These are phyloP conservation scores for Fomitopsis palustris DNA, from an alignment of 1,284 basidiomycete genomes.

Conservation along the genomic window DNA sequence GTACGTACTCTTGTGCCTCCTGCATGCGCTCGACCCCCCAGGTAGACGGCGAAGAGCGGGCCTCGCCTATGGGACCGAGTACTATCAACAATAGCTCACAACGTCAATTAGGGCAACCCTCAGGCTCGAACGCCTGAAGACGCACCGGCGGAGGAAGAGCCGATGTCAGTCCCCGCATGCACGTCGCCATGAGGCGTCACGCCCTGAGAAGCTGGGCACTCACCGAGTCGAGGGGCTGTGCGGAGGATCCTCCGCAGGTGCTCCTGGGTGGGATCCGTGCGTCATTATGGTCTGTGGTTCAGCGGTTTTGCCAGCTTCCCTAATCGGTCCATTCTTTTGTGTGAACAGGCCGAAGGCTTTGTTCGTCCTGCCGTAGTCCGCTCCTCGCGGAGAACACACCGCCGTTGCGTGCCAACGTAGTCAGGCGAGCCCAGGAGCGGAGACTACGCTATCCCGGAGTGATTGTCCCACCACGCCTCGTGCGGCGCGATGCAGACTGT, in stretches of 20 bases:
- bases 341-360: neutral
- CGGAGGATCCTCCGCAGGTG: neutral
- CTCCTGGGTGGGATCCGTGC: neutral
- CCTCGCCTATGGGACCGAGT: neutral
- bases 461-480: too few relatives aligned
- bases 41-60: neutral
- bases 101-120: neutral
- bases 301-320: neutral
- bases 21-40: too few relatives aligned
- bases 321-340: neutral
- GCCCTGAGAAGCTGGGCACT: neutral
- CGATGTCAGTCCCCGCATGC: neutral
- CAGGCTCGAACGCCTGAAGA: neutral
- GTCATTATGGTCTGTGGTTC: neutral
- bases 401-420: neutral
- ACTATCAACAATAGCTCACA: neutral
- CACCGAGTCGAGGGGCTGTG: neutral
- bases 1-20: too few relatives aligned
- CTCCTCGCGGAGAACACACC: neutral
- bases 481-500: neutral
- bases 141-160: neutral
- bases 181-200: neutral
- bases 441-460: too few relatives aligned
- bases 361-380: neutral
- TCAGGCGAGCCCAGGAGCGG: too few relatives aligned